phyloP scores from a whole-genome alignment of 2,329 filamentous ascomycete genomes.

The Neonectria sp. region DNA sequence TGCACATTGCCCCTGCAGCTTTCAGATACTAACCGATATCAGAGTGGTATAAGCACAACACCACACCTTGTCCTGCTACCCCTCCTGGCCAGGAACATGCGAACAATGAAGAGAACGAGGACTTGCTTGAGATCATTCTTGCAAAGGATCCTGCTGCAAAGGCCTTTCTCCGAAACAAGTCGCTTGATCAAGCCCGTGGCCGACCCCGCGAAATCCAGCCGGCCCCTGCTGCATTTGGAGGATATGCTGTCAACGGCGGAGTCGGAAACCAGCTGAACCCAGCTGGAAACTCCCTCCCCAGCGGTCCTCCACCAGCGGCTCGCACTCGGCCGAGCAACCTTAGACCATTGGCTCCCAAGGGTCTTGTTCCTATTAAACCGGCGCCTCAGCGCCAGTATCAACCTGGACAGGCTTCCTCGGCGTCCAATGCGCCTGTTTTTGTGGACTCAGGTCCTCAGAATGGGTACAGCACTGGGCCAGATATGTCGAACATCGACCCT shows the following conservation, averaged over 20 bases:
- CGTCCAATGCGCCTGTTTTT: not conserved
- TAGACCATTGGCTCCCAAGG: not conserved
- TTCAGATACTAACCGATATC: conserved; percentile 16
- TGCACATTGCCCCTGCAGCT: too few relatives aligned
- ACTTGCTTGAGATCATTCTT: conserved; percentile 17
- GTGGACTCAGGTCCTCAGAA: not conserved
- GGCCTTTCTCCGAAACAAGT: conserved; percentile 24
- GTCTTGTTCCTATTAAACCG: not conserved
- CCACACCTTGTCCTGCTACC: conserved; percentile 15
- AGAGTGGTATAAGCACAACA: conserved; percentile 38
- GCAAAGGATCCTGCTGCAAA: conserved; percentile 12
- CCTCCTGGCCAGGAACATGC: not conserved
- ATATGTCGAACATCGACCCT: conserved; percentile 12
- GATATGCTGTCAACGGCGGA: not conserved
- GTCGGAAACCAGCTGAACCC: not conserved
- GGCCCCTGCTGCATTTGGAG: not conserved
- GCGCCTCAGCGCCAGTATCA: not conserved
- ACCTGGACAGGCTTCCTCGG: not conserved
- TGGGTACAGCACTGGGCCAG: not conserved
- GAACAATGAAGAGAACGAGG: not conserved
- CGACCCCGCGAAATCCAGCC: not conserved
- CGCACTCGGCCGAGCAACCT: not conserved
- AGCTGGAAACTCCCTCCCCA: not conserved
- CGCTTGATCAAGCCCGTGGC: not conserved
- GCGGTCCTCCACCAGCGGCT: not conserved